Evolutionary conservation across 2,329 filamentous ascomycete species (phyloP), one percentile per base, ranked within the genome.

Genomic region (Thelonectria olida): DNA sequence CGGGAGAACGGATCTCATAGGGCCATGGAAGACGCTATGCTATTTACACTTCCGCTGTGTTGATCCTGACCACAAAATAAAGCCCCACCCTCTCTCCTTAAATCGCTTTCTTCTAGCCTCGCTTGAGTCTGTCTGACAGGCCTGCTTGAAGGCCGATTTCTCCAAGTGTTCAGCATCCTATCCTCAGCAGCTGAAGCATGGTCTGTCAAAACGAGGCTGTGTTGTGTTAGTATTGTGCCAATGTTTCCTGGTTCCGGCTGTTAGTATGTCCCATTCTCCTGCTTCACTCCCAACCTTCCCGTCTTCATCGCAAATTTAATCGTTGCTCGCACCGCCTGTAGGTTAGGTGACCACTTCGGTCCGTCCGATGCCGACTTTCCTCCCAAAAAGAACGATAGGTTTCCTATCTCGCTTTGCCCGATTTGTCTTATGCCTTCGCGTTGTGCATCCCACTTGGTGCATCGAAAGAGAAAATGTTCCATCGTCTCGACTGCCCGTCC

Each of bases 121-220:
- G 5, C 25, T 27, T 27, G 9, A 6, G 5, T 9, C 25, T 27
- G 9, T 27, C 6, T 27, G 25, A 27, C 25, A 27, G 25, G 25
- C 25, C 25, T 27, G 25, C 55, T 60, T 62, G 48, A 62, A 65
- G 59, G 45, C 50, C 54, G 57, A 55, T 27, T 62, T 62, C 56
- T 63, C 22, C 60, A 58, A 65, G 60, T 63, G 57, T 65, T 63
- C 55, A 63, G 63, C 55, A 47, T 63, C 63, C 60, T 65, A 62
- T 62, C 44, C 38, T 62, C 62, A 59, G 58, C 51, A 57, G 34
- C 58, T 61, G 50, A 61, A 61, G 52, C 52, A 22, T 22, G 25
- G 52, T 49, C 53, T 56, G 42, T 28, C 44, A 49, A 25, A 15
- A 19, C 17, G 34, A 56, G 53, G 25, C 41, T 56, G 44, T 49